phyloP scores from a whole-genome alignment of 2,329 filamentous ascomycete genomes.

The Penicillium sp. region DNA sequence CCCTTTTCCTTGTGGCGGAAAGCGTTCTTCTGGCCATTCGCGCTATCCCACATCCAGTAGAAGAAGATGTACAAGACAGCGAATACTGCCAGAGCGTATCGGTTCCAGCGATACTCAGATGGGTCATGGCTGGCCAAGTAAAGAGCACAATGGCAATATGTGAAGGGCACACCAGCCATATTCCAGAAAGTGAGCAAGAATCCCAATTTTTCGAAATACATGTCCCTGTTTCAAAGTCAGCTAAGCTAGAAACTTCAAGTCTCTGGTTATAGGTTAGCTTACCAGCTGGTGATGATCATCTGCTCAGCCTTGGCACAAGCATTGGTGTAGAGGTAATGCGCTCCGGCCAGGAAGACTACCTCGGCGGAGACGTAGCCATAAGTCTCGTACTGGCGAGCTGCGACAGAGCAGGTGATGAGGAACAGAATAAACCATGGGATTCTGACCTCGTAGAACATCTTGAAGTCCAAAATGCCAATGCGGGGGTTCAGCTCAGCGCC shows the following conservation, averaged over 20 bases:
- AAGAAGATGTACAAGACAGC: constrained; percentile 74
- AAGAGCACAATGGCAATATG: constrained; percentile 90
- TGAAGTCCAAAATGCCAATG: constrained; percentile 79
- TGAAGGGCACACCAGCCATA: constrained; percentile 84
- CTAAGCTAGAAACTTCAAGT: neutral
- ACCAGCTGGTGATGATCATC: constrained; percentile 80
- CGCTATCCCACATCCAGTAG: constrained; percentile 92
- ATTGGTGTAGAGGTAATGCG: constrained; percentile 88
- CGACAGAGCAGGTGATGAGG: constrained; percentile 62
- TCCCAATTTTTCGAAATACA: constrained; percentile 95
- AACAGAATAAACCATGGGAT: constrained; percentile 94
- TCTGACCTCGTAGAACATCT: constrained; percentile 94
- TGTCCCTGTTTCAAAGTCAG: constrained; percentile 60
- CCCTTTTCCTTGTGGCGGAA: constrained; percentile 81
- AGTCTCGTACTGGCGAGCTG: constrained; percentile 81
- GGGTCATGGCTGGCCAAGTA: constrained; percentile 83
- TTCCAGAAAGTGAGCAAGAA: constrained; percentile 99
- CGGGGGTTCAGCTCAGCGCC: constrained; percentile 84
- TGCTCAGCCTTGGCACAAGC: constrained; percentile 91
- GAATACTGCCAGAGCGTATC: constrained; percentile 63
- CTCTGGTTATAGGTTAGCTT: neutral
- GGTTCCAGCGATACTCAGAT: constrained; percentile 74
- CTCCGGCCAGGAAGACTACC: constrained; percentile 79
- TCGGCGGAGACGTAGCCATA: constrained; percentile 84
- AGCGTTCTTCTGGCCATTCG: constrained; percentile 89